These are phyloP conservation scores for Saturnispora besseyi DNA, from an alignment of 805 yeast genomes.

Conservation along the genomic window DNA sequence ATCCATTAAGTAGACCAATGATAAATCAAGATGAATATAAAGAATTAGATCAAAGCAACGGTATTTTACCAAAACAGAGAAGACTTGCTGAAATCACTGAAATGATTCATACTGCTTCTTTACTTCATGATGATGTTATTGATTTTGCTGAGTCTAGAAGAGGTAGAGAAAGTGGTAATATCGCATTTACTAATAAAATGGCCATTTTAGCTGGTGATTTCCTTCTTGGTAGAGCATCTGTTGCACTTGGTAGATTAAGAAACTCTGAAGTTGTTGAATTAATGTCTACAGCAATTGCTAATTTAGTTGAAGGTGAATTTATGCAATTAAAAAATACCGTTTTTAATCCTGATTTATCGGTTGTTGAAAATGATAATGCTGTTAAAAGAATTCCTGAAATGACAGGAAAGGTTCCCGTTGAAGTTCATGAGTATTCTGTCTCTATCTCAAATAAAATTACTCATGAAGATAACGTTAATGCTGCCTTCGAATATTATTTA, in stretches of 20 bases:
- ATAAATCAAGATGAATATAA: constrained; percentile 49
- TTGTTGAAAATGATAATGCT: constrained; percentile 38
- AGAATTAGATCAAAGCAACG: constrained; percentile 47
- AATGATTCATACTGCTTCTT: constrained; percentile 95
- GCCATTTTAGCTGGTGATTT: constrained; percentile 97
- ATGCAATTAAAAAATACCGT: constrained; percentile 97
- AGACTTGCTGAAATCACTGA: constrained; percentile 95
- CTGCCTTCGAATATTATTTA: constrained; percentile 90
- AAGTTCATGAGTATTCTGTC: constrained; percentile 50
- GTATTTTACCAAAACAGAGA: constrained; percentile 89
- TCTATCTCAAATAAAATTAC: constrained; percentile 26
- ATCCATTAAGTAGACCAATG: constrained; percentile 79
- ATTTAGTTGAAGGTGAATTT: constrained; percentile 95
- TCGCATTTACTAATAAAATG: constrained; percentile 94
- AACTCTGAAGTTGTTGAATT: constrained; percentile 97
- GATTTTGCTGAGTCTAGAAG: constrained; percentile 84
- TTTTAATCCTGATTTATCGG: constrained; percentile 38
- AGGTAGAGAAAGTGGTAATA: constrained; percentile 84
- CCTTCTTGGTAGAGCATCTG: constrained; percentile 90
- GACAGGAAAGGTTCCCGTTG: constrained; percentile 55
- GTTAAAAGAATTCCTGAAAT: constrained; percentile 41
- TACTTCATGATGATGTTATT: constrained; percentile 94
- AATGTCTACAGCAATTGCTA: constrained; percentile 92
- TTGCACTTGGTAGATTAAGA: constrained; percentile 83
- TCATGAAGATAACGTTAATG: constrained; percentile 59